A percentile compares a stretch with the other conserved stretches of the same genome.
Conservation (phyloP, 2,329 filamentous ascomycete genomes). For the Ophiostoma tasmaniense region DNA sequence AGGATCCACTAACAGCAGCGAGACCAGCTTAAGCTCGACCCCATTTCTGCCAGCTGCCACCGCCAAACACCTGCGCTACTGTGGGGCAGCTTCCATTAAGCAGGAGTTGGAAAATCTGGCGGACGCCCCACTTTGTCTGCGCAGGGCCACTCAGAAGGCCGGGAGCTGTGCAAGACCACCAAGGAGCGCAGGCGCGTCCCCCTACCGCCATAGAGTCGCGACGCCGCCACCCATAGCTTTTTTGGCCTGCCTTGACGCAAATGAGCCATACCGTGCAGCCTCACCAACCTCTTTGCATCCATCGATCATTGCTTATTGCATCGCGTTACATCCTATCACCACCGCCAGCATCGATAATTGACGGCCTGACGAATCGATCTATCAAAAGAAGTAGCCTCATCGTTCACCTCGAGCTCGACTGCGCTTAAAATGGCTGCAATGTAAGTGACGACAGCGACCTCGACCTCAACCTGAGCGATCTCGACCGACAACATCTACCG, state of each 20-base stretch:
- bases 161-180: not conserved
- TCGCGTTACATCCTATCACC: not conserved
- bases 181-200: not conserved
- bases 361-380: not conserved
- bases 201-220: constrained; percentile 1
- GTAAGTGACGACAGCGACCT: not conserved
- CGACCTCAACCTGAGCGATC: not conserved
- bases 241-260: not conserved
- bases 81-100: not conserved
- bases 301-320: not conserved
- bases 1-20: not conserved
- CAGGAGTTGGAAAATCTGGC: not conserved
- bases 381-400: not conserved
- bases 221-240: not conserved
- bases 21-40: not conserved
- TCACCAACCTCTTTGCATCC: not conserved
- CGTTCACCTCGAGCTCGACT: not conserved
- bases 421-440: constrained; percentile 1
- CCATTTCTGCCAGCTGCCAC: not conserved
- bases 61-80: not conserved
- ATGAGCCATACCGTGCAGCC: not conserved
- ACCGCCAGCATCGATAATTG: not conserved
- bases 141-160: not conserved
- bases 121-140: not conserved
- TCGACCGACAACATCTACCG: not conserved